These are phyloP conservation scores for Dictyostelium intermedium DNA, from an alignment of 78 protist genomes.

Conservation along the genomic window DNA sequence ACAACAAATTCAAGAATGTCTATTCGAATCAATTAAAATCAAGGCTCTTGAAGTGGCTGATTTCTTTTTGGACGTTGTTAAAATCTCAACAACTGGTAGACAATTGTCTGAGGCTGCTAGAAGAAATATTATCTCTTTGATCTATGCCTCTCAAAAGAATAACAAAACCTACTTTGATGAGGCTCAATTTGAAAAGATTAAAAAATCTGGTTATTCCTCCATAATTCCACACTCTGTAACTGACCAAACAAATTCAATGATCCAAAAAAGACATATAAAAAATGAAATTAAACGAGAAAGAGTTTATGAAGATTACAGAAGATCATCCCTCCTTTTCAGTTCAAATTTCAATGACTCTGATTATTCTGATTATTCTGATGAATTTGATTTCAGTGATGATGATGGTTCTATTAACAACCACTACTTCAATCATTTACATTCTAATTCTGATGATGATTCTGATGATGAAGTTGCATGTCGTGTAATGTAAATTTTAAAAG, in stretches of 20 bases:
- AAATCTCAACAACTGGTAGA: not conserved
- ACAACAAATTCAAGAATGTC: not conserved
- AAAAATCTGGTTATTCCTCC: not conserved
- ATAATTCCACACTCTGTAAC: not conserved
- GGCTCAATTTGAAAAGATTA: not conserved
- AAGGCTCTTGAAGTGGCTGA: not conserved
- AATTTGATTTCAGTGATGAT: too few species aligned
- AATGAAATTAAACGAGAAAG: not conserved
- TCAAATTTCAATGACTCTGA: too few species aligned
- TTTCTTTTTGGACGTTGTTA: not conserved
- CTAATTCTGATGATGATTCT: too few species aligned
- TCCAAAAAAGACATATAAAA: not conserved
- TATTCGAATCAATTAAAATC: not conserved
- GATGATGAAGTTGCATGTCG: too few species aligned
- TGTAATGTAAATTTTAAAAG: too few species aligned
- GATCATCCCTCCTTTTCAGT: too few species aligned
- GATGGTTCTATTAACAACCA: too few species aligned
- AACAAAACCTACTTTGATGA: not conserved
- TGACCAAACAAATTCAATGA: not conserved
- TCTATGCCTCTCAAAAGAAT: not conserved
- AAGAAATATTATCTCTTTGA: not conserved
- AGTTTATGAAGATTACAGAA: not conserved
- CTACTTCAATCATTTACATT: too few species aligned
- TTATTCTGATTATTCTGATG: too few species aligned
- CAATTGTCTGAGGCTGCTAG: not conserved